A percentile compares a stretch with the other conserved stretches of the same genome.
These are phyloP conservation scores for Triglochin maritima DNA, from an alignment of 106 monocot species.

Conservation along the genomic window DNA sequence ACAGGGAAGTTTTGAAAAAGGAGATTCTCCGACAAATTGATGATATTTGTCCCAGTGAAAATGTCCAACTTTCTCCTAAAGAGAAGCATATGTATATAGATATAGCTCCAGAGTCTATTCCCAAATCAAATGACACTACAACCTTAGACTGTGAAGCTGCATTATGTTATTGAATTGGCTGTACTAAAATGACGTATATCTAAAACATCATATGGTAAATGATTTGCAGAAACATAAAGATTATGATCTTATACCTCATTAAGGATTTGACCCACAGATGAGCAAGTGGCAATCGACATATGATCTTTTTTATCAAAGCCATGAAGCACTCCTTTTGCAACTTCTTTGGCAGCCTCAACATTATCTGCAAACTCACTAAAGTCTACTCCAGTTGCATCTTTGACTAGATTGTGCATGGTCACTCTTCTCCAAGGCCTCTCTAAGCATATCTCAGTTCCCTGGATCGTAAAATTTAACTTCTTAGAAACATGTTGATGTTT, in stretches of 20 bases:
- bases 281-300: slow-evolving; percentile 26
- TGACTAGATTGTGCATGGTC: slow-evolving; percentile 96
- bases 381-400: slow-evolving; percentile 70
- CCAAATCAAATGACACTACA: no score
- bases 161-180: background rate
- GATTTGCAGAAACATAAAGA: background rate
- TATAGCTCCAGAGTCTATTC: no score
- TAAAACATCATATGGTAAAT: slow-evolving; percentile 1
- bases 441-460: slow-evolving; percentile 79
- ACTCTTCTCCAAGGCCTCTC: slow-evolving; percentile 87
- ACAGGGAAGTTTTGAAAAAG: no score
- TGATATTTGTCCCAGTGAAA: no score
- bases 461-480: background rate
- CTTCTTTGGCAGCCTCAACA: slow-evolving; percentile 65
- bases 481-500: no score
- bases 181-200: background rate
- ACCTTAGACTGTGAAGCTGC: no score
- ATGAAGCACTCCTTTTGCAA: slow-evolving; percentile 29
- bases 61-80: no score
- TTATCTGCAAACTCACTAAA: slow-evolving; percentile 47
- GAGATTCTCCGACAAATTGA: no score
- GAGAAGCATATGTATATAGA: no score
- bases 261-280: slow-evolving; percentile 85
- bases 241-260: slow-evolving; percentile 44
- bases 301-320: slow-evolving; percentile 25